A percentile compares a stretch with the other conserved stretches of the same genome.
Evolutionary conservation across 73 alveolate genomes (phyloP).

Genomic region (Symbiodinium natans): DNA sequence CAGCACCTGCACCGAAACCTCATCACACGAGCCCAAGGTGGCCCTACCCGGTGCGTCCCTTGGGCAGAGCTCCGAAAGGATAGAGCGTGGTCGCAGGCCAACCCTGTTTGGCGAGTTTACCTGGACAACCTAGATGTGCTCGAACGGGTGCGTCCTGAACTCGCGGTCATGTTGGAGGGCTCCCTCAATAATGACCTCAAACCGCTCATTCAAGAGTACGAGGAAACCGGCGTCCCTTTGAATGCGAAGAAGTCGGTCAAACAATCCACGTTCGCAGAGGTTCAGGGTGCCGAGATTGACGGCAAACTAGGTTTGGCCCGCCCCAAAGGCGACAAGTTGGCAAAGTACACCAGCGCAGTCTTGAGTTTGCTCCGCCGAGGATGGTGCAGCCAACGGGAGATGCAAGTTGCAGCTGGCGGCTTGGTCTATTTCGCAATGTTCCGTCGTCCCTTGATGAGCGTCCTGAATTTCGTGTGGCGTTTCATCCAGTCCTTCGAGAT

Average conservation of each 20-base stretch:
- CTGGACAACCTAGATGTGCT: background rate
- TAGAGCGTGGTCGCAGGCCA: background rate
- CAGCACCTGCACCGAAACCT: background rate
- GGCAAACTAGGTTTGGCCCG: background rate
- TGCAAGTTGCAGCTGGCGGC: slow-evolving; percentile 7
- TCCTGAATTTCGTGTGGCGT: background rate
- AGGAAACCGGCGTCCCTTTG: background rate
- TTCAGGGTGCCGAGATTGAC: background rate
- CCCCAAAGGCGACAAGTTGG: background rate
- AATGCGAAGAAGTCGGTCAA: slow-evolving; percentile 3
- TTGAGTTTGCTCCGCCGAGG: background rate
- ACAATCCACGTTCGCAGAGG: background rate
- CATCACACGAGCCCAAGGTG: background rate
- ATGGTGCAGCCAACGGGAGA: background rate
- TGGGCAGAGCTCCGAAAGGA: background rate
- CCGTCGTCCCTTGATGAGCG: background rate
- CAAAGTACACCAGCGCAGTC: background rate
- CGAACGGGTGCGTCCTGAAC: background rate
- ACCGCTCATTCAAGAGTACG: background rate
- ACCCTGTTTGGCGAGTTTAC: background rate
- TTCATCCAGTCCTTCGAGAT: background rate
- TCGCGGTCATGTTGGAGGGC: background rate
- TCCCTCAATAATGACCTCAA: background rate
- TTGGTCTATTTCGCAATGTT: background rate
- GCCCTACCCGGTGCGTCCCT: too few relatives aligned